Evolutionary conservation across 1,284 basidiomycete genomes (phyloP).

Genomic region (Bondarzewia mesenterica): DNA sequence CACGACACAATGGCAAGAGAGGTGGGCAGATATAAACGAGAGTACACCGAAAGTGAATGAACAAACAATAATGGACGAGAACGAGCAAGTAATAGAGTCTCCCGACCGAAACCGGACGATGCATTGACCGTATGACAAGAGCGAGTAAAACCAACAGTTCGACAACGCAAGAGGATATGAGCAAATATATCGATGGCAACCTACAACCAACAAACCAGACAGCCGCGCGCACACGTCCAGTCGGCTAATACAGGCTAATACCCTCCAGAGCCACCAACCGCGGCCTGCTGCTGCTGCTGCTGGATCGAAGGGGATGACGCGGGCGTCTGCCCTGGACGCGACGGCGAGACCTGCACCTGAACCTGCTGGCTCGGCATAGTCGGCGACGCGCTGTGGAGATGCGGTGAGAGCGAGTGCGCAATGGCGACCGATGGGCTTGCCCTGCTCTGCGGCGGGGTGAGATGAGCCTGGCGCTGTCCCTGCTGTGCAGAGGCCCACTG

Average conservation of each 20-base stretch:
- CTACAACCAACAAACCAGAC: no score
- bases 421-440: constrained; percentile 19
- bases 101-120: no score
- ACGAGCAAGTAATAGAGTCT: not conserved
- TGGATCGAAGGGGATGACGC: constrained; percentile 58
- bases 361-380: constrained; percentile 23
- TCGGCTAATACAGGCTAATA: not conserved
- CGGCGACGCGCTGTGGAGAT: constrained; percentile 43
- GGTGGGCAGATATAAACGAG: not conserved
- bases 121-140: no score
- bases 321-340: constrained; percentile 45
- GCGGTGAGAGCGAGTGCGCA: constrained; percentile 43
- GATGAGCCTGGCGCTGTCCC: not conserved
- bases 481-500: constrained; percentile 28
- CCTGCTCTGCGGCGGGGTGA: constrained; percentile 22
- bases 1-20: not conserved
- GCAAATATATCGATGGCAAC: no score
- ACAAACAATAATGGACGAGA: not conserved
- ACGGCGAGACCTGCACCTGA: constrained; percentile 38
- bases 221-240: not conserved
- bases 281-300: constrained; percentile 41
- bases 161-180: no score
- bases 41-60: not conserved
- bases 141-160: no score
- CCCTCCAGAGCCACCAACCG: not conserved